Percentiles rank a stretch among this genome's conserved stretches.
Evolutionary conservation across 2,329 filamentous ascomycete species (phyloP).

Genomic region (Verticillium albo-atrum): DNA sequence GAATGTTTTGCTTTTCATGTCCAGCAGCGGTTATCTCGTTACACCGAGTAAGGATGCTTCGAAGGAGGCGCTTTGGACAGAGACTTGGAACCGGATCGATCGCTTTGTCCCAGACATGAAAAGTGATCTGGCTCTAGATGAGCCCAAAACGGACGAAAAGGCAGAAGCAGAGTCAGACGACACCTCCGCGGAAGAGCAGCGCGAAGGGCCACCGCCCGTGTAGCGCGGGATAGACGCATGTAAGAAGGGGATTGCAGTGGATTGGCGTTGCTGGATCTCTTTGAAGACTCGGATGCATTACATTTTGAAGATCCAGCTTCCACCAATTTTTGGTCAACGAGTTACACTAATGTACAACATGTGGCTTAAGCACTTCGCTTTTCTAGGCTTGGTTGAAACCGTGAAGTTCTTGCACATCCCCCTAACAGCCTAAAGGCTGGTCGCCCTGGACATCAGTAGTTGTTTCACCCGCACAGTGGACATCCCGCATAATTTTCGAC

Average conservation of each 20-base stretch:
- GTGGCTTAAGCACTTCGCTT: too few species aligned
- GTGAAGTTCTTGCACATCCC: too few species aligned
- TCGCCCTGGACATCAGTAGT: too few species aligned
- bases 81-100: slow-evolving; percentile 63
- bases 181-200: background rate
- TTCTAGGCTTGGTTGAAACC: too few species aligned
- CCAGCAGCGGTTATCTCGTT: slow-evolving; percentile 78
- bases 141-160: slow-evolving; percentile 13
- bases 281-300: background rate
- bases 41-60: slow-evolving; percentile 56
- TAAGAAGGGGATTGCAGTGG: background rate
- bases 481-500: too few species aligned
- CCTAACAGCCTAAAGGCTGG: too few species aligned
- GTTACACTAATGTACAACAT: too few species aligned
- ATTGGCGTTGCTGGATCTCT: background rate
- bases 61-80: slow-evolving; percentile 54
- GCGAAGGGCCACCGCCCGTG: background rate
- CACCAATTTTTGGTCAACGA: background rate
- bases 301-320: background rate
- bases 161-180: background rate
- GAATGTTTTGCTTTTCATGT: slow-evolving; percentile 94
- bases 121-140: slow-evolving; percentile 52
- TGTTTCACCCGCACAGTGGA: too few species aligned
- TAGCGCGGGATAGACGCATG: background rate
- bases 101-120: slow-evolving; percentile 59